Conservation (phyloP, 305 asterid species). For the Solanum hybrid region DNA sequence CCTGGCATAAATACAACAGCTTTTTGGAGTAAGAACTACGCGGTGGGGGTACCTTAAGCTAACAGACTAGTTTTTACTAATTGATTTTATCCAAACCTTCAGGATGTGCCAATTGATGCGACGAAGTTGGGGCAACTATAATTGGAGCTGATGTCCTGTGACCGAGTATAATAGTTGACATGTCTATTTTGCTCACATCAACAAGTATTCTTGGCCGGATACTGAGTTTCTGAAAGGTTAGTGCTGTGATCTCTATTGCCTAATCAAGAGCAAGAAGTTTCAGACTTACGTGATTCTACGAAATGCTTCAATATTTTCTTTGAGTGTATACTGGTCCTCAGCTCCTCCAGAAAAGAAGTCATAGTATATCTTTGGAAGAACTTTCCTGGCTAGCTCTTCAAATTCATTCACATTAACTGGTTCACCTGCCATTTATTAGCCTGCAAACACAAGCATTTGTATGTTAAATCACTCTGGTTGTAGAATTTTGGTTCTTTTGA, state of each 20-base stretch:
- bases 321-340: constrained; percentile 55
- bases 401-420: constrained; percentile 36
- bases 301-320: constrained; percentile 49
- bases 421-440: constrained; percentile 32
- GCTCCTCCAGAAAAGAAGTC: constrained; percentile 62
- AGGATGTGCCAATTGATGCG: constrained; percentile 51
- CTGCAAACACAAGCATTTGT: constrained; percentile 6
- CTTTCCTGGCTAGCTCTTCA: constrained; percentile 49
- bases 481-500: background rate
- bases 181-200: constrained; percentile 43
- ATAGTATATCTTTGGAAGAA: constrained; percentile 60
- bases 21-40: background rate
- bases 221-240: background rate
- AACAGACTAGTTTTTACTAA: background rate
- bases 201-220: constrained; percentile 41
- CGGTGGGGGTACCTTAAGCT: background rate
- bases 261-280: background rate
- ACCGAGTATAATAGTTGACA: constrained; percentile 44
- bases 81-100: constrained; percentile 30
- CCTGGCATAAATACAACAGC: constrained; percentile 24
- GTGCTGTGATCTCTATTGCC: background rate
- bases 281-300: constrained; percentile 31
- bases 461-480: background rate
- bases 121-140: constrained; percentile 54
- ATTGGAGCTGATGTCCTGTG: constrained; percentile 42